Conservation (phyloP, 192 early-diverging fungal species). For the Coemansia sp. region DNA sequence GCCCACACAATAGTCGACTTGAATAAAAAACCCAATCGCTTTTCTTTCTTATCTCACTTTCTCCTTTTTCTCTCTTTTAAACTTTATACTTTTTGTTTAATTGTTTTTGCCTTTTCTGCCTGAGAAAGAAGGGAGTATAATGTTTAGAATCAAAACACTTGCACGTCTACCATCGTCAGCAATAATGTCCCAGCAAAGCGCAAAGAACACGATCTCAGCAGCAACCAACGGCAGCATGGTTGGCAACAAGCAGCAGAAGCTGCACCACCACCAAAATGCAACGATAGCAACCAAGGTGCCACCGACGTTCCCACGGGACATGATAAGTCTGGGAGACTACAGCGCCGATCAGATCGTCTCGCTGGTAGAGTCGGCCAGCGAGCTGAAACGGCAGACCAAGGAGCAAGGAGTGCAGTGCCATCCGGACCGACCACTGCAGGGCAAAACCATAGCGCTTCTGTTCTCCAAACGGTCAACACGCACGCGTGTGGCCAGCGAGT, state of each 20-base stretch:
- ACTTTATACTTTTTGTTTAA: not conserved
- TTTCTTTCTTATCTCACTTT: not conserved
- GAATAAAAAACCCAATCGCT: not conserved
- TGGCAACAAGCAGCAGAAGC: not conserved
- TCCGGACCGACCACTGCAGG: slow-evolving; percentile 62
- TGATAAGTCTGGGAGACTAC: slow-evolving; percentile 74
- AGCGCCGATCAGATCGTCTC: slow-evolving; percentile 73
- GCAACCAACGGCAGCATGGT: slow-evolving; percentile 2
- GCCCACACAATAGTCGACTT: not conserved
- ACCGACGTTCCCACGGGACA: slow-evolving; percentile 37
- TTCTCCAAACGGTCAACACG: slow-evolving; percentile 97
- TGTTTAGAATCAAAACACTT: slow-evolving; percentile 32
- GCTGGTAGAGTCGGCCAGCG: slow-evolving; percentile 74
- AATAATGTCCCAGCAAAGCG: slow-evolving; percentile 25
- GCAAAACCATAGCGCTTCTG: slow-evolving; percentile 88
- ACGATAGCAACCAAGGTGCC: slow-evolving; percentile 3
- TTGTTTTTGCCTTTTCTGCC: slow-evolving; percentile 1
- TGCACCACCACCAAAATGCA: slow-evolving; percentile 5
- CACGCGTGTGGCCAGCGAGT: slow-evolving; percentile 93
- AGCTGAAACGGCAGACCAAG: slow-evolving; percentile 78
- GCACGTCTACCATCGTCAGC: slow-evolving; percentile 13
- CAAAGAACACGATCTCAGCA: slow-evolving; percentile 17
- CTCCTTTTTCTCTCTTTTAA: not conserved
- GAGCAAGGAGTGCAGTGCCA: slow-evolving; percentile 53
- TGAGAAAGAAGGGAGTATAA: slow-evolving; percentile 1